Conservation (phyloP, 164 flowering plant genomes). For the Sedum album region DNA sequence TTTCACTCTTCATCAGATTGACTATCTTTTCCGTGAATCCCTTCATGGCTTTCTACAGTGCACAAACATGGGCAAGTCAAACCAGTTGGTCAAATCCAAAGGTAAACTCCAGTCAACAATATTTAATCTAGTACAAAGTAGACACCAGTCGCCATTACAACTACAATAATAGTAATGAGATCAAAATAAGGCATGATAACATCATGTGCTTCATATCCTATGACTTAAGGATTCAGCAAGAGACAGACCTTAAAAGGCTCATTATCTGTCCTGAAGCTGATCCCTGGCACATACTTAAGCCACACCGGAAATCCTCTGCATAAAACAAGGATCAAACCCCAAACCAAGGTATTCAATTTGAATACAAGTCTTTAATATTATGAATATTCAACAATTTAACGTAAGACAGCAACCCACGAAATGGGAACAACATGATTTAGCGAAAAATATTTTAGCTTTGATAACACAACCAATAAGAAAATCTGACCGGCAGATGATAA, state of each 20-base stretch:
- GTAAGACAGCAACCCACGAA: not conserved
- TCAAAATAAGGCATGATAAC: not conserved
- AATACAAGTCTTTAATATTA: not conserved
- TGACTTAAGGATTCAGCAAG: not conserved
- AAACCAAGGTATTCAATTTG: not conserved
- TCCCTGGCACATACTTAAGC: slow-evolving; percentile 84
- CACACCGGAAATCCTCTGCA: slow-evolving; percentile 86
- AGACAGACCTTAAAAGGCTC: slow-evolving; percentile 77
- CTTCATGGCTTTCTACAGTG: slow-evolving; percentile 59
- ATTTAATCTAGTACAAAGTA: not conserved
- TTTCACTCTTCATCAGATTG: slow-evolving; percentile 54
- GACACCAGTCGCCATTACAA: not conserved
- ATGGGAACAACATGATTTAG: not conserved
- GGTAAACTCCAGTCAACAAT: not conserved
- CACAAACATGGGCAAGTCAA: not conserved
- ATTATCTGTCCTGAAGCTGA: slow-evolving; percentile 85
- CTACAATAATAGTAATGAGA: not conserved
- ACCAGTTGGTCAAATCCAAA: not conserved
- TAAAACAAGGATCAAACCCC: slow-evolving; percentile 4
- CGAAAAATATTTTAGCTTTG: not conserved
- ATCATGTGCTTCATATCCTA: not conserved
- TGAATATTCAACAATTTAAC: not conserved
- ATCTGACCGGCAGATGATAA: slow-evolving; percentile 6
- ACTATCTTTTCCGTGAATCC: slow-evolving; percentile 60
- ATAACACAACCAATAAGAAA: not conserved